Base-by-base conservation (phyloP, 208 protist species). In the Leishmania tarentolae region DNA sequence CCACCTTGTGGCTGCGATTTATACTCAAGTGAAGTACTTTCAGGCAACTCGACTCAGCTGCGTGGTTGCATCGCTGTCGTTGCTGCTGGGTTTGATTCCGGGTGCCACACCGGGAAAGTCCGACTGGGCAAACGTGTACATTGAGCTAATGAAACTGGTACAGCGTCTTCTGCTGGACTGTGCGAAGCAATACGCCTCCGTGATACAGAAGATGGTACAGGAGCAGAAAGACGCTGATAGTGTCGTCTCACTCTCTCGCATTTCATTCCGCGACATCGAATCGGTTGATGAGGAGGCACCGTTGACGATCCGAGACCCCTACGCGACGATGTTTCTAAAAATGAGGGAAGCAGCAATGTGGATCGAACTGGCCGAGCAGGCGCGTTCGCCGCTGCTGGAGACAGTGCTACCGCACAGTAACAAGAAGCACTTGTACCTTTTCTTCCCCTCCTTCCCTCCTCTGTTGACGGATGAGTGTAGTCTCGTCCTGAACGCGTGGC, bases 151-250 rank as follows among this genome's bases (percentile, higher is more conserved):
- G 82, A 81, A 82, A 73, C 82, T 85, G n/a, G 76, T 82, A 19
- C 82, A 85, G 52, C 82, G 76, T 37, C 31, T 47, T 9, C 24
- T 85, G 71, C 56, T 85, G 44, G 56, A 75, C 52, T 57, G 71
- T n/a, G 82, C 78, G 65, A 85, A 85, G 63, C 82, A 79, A 73
- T 85, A 85, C 78, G 82, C 82, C 24, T 56, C 82, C 17, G 65
- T 28, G 52, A 85, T 85, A 59, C 82, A 85, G 46, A 53, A 57
- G 5, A n/a, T 37, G 6, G 52, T 82, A 11, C 61, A 74, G 8
- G 77, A 65, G 63, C 82, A 79, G 77, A 63, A 75, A 53, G 61
- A 5, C 28, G 82, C 77, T 7, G 77, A 81, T 13, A 61, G 44
- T 37, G 77, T 46, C 52, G 77, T 85, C 53, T 77, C 82, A 52